phyloP scores from a whole-genome alignment of 331 rosid genomes.

The Malus hybrid region DNA sequence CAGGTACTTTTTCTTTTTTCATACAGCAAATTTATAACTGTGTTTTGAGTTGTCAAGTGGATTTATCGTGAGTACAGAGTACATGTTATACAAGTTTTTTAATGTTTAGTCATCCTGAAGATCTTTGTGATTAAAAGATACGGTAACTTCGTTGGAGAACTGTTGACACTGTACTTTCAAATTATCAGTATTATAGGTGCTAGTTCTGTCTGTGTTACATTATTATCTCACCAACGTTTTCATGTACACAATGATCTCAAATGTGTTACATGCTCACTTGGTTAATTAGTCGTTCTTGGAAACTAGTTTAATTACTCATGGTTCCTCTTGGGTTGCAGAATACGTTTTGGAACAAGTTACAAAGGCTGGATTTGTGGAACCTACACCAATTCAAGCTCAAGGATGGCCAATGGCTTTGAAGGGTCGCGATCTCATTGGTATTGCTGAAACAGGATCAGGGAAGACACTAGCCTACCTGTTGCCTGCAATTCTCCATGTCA shows the following conservation, averaged over 20 bases:
- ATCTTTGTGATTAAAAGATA: background rate
- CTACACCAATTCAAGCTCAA: too few species aligned
- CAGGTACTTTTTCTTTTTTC: constrained; percentile 44
- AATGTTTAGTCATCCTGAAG: background rate
- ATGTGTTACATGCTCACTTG: background rate
- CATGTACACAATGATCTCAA: background rate
- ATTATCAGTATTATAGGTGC: background rate
- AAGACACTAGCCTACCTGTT: too few species aligned
- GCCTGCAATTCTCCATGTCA: too few species aligned
- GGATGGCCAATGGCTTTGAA: too few species aligned
- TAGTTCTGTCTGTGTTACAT: background rate
- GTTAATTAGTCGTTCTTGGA: background rate
- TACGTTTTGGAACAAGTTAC: constrained; percentile 74
- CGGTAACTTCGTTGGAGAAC: background rate
- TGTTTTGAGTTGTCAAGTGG: background rate
- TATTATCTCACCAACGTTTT: background rate
- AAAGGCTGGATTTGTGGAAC: constrained; percentile 53
- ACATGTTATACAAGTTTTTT: background rate
- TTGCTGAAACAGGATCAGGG: too few species aligned
- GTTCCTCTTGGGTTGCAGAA: constrained; percentile 36
- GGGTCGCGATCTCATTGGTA: too few species aligned
- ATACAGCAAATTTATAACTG: background rate
- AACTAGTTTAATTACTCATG: background rate
- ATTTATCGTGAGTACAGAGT: background rate
- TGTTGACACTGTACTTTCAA: background rate